Evolutionary conservation across 768 basidiomycete genomes (phyloP).

Genomic region (Tylopilus felleus): DNA sequence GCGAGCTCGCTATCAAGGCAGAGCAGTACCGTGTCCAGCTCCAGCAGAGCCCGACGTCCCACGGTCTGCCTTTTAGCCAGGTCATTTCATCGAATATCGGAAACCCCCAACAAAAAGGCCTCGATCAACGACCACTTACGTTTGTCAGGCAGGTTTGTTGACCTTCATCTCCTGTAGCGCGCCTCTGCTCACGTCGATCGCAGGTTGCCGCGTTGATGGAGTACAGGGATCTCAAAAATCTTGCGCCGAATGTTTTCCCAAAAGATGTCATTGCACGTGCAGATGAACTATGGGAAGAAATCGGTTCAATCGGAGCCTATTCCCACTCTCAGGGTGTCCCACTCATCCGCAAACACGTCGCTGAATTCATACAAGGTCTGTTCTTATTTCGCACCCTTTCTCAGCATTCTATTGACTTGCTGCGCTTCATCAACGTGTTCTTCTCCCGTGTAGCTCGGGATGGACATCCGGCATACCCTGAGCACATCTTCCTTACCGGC

Average conservation of each 20-base stretch:
- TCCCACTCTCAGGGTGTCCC: constrained; percentile 93
- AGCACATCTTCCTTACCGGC: constrained; percentile 89
- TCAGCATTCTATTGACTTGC: constrained; percentile 5
- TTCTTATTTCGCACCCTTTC: not conserved
- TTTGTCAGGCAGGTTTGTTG: constrained; percentile 83
- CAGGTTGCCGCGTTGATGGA: constrained; percentile 91
- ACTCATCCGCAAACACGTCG: constrained; percentile 82
- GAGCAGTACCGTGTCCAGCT: constrained; percentile 76
- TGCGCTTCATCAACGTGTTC: not conserved
- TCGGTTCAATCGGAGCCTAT: constrained; percentile 93
- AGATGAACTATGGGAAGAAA: constrained; percentile 72
- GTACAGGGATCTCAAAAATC: constrained; percentile 78
- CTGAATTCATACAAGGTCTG: constrained; percentile 83
- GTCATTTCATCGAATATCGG: constrained; percentile 97
- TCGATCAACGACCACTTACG: constrained; percentile 91
- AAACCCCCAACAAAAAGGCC: constrained; percentile 93
- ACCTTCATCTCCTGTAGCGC: not conserved
- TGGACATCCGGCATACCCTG: constrained; percentile 78
- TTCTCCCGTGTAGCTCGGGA: constrained; percentile 65
- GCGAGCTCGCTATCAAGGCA: constrained; percentile 93
- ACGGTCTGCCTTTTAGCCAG: constrained; percentile 76
- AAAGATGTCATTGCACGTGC: constrained; percentile 82
- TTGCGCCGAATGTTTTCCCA: constrained; percentile 80
- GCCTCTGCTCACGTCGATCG: not conserved
- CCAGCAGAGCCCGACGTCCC: constrained; percentile 41